Evolutionary conservation across 225 moss, liverwort and hornwort genomes (phyloP).

Genomic region (Physcomitrium patens): DNA sequence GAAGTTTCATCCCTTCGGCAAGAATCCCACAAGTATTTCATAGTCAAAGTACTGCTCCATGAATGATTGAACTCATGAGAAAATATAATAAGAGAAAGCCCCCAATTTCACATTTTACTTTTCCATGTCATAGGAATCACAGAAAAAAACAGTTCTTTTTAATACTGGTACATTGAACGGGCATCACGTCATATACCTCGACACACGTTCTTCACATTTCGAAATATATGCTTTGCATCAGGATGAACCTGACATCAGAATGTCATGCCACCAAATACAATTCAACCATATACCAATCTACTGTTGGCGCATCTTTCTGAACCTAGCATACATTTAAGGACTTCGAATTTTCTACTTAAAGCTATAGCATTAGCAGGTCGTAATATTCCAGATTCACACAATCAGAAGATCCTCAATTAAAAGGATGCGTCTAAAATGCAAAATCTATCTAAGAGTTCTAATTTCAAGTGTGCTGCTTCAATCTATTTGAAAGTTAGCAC

Average conservation of each 20-base stretch:
- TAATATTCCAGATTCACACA: constrained; percentile 8
- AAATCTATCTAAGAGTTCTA: constrained; percentile 9
- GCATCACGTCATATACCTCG: not conserved
- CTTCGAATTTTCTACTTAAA: constrained; percentile 12
- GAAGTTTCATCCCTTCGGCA: not conserved
- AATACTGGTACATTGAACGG: not conserved
- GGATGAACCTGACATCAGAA: not conserved
- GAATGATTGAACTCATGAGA: not conserved
- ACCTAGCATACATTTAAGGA: constrained; percentile 10
- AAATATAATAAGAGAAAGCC: not conserved
- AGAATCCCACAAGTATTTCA: not conserved
- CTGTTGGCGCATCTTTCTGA: not conserved
- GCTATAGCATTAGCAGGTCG: constrained; percentile 1
- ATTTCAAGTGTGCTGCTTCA: constrained; percentile 8
- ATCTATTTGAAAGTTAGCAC: constrained; percentile 23
- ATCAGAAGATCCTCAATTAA: constrained; percentile 23
- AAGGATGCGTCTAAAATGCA: constrained; percentile 25
- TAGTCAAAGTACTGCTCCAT: not conserved
- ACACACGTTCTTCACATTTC: not conserved
- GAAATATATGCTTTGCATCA: constrained; percentile 11
- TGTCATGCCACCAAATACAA: constrained; percentile 10
- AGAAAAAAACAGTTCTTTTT: not conserved
- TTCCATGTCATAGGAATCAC: not conserved
- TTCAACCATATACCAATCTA: constrained; percentile 10
- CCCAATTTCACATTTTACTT: not conserved